phyloP scores from a whole-genome alignment of 495 filamentous ascomycete genomes.

The Daldinia childiae region DNA sequence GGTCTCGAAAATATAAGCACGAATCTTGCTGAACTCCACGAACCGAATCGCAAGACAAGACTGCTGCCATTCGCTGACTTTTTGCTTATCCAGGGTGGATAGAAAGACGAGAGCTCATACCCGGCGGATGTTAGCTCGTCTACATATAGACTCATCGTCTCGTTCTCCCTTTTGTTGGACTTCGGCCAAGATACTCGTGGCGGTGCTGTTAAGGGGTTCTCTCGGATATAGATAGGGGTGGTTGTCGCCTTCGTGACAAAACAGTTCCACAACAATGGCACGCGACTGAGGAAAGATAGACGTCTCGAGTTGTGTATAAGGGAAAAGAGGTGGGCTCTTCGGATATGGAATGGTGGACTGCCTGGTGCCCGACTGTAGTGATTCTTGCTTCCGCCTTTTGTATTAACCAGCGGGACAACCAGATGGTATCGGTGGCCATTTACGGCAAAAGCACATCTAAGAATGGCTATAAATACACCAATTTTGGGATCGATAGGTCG shows the following conservation, averaged over 20 bases:
- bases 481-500: constrained; percentile 17
- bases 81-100: constrained; percentile 22
- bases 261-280: constrained; percentile 10
- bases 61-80: constrained; percentile 7
- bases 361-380: constrained; percentile 27
- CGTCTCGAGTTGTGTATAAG: constrained; percentile 10
- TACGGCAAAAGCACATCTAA: constrained; percentile 10
- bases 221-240: constrained; percentile 21
- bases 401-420: constrained; percentile 13
- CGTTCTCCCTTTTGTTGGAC: constrained; percentile 1
- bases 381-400: constrained; percentile 17
- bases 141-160: constrained; percentile 14
- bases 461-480: constrained; percentile 14
- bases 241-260: constrained; percentile 8
- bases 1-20: constrained; percentile 20
- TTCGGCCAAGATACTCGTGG: constrained; percentile 3
- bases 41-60: constrained; percentile 15
- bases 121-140: constrained; percentile 12
- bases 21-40: constrained; percentile 7
- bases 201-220: background rate
- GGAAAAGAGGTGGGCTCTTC: constrained; percentile 16
- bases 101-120: constrained; percentile 19
- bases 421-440: constrained; percentile 10
- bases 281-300: constrained; percentile 2
- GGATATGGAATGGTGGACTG: constrained; percentile 16